Conservation (phyloP, 1,284 basidiomycete species). For the Rhodotorula sp. region DNA sequence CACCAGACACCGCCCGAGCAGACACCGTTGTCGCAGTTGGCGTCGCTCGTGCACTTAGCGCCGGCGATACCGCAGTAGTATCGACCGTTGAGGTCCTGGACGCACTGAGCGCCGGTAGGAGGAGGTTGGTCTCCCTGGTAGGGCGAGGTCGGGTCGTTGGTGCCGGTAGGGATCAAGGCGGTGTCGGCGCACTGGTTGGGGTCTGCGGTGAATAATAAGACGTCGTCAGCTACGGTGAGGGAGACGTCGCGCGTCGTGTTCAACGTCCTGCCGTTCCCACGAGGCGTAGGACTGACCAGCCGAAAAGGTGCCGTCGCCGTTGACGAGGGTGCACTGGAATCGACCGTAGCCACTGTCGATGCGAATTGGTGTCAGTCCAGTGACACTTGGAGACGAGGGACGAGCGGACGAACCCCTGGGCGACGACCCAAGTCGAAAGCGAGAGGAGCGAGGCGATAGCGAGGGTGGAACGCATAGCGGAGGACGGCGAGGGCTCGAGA, state of each 20-base stretch:
- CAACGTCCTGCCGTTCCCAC: not conserved
- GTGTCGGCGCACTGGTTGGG: constrained; percentile 16
- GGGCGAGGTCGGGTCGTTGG: not conserved
- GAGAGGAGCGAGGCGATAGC: constrained; percentile 4
- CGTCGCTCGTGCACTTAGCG: constrained; percentile 8
- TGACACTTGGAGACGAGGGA: not conserved
- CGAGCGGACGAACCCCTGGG: constrained; percentile 6
- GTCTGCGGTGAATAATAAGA: not conserved
- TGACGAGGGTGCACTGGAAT: constrained; percentile 25
- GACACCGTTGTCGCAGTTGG: constrained; percentile 18
- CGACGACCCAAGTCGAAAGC: constrained; percentile 9
- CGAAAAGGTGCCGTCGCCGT: constrained; percentile 26
- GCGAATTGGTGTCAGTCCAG: not conserved
- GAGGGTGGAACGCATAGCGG: constrained; percentile 1
- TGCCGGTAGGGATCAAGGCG: constrained; percentile 13
- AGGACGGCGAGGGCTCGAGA: not conserved
- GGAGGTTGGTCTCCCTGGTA: constrained; percentile 10
- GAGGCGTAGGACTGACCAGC: not conserved
- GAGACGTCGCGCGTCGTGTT: not conserved
- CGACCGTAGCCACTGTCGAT: constrained; percentile 23
- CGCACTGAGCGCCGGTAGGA: constrained; percentile 16
- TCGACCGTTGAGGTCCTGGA: not conserved
- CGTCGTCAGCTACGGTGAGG: too few relatives aligned
- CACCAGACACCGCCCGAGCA: constrained; percentile 18
- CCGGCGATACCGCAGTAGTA: constrained; percentile 28